A percentile compares a stretch with the other conserved stretches of the same genome.
Conservation (phyloP, 371 early-diverging fungal species). For the Zopfochytrium polystomum region DNA sequence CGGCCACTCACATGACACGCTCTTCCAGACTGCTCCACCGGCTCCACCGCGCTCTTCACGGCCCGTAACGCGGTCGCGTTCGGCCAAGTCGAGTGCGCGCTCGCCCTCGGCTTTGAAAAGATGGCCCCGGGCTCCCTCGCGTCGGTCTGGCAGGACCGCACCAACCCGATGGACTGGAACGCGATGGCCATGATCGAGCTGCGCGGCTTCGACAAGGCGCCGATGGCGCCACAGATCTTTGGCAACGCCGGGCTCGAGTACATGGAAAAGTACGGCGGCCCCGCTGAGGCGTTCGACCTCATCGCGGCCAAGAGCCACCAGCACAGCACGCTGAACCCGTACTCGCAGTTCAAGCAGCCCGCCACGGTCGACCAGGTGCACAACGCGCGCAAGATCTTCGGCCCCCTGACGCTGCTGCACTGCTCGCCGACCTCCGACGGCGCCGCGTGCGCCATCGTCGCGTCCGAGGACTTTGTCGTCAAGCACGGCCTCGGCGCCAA, state of each 20-base stretch:
- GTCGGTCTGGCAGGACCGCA: conserved; percentile 60
- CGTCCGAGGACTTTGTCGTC: conserved; percentile 65
- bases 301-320: conserved; percentile 77
- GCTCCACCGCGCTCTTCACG: conserved; percentile 70
- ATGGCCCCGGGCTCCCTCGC: conserved; percentile 67
- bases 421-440: conserved; percentile 83
- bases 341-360: conserved; percentile 72
- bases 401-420: conserved; percentile 69
- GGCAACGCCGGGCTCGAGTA: conserved; percentile 76
- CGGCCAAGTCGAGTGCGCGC: conserved; percentile 67
- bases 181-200: conserved; percentile 54
- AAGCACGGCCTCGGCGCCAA: conserved; percentile 61
- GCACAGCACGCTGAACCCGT: conserved; percentile 72
- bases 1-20: too few relatives aligned
- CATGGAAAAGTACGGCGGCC: conserved; percentile 60
- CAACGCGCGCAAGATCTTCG: conserved; percentile 61
- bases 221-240: conserved; percentile 72
- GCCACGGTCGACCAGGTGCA: conserved; percentile 67
- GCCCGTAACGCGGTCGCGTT: conserved; percentile 65
- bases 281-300: conserved; percentile 57
- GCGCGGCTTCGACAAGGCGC: conserved; percentile 60
- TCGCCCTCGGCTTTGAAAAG: conserved; percentile 77
- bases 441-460: conserved; percentile 64
- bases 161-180: conserved; percentile 64
- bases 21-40: conserved; percentile 62